Evolutionary conservation across 441 rosid genomes (phyloP).

Genomic region (Brassica hybrid): DNA sequence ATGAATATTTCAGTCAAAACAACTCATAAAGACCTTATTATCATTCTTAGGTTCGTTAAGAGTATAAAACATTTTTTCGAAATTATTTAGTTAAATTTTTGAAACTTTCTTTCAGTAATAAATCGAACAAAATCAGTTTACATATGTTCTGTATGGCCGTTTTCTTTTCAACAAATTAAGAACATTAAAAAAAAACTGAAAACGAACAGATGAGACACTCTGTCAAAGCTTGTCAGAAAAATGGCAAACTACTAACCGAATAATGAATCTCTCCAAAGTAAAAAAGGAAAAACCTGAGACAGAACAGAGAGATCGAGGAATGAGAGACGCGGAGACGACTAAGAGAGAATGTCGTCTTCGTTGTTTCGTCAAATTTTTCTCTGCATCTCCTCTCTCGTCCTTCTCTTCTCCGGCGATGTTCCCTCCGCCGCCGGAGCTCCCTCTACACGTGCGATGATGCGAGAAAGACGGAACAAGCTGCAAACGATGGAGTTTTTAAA

Average conservation of each 20-base stretch:
- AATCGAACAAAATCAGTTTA: background rate
- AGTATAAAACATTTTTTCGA: background rate
- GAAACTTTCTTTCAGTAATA: background rate
- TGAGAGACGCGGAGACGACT: constrained; percentile 37
- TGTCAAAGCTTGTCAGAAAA: constrained; percentile 14
- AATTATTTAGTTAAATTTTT: background rate
- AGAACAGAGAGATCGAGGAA: constrained; percentile 7
- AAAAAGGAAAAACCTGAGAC: constrained; percentile 11
- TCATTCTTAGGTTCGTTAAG: background rate
- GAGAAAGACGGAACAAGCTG: constrained; percentile 6
- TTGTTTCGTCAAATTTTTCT: constrained; percentile 12
- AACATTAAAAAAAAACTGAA: too few species aligned
- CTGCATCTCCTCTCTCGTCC: constrained; percentile 15
- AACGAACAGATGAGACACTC: too few species aligned
- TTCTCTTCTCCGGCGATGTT: background rate
- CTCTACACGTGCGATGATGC: constrained; percentile 11
- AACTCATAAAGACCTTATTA: background rate
- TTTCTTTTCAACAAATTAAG: too few species aligned
- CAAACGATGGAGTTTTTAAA: constrained; percentile 33
- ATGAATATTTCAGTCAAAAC: background rate
- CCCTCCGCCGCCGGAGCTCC: background rate
- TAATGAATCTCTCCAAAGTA: constrained; percentile 20
- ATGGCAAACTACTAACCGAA: constrained; percentile 39
- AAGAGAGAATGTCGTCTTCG: constrained; percentile 46
- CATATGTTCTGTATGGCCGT: too few species aligned